Evolutionary conservation across 2,329 filamentous ascomycete species (phyloP).

Genomic region (Rachicladosporium sp.): DNA sequence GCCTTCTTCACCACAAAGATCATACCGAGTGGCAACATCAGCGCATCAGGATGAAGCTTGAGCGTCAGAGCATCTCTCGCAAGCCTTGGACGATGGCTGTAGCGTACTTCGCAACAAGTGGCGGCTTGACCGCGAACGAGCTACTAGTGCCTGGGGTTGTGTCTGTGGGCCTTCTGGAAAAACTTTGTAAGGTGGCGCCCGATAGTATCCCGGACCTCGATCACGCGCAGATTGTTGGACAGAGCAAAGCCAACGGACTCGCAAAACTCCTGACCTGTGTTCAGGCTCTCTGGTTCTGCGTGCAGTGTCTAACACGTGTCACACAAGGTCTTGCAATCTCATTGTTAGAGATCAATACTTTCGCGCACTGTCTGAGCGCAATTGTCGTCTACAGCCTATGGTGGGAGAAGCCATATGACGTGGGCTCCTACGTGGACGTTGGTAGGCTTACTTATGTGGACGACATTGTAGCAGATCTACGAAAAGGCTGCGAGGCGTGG

Average conservation of each 20-base stretch:
- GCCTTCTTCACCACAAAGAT: no score
- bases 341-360: constrained; percentile 14
- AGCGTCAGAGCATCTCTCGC: no score
- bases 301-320: constrained; percentile 11
- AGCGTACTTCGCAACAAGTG: constrained; percentile 1
- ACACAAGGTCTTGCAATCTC: constrained; percentile 8
- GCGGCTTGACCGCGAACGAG: background rate
- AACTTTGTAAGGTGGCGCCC: no score
- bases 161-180: no score
- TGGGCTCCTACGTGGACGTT: constrained; percentile 5
- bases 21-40: no score
- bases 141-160: no score
- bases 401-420: constrained; percentile 15
- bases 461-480: constrained; percentile 9
- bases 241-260: constrained; percentile 10
- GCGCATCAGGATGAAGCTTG: no score
- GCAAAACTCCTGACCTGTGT: constrained; percentile 8
- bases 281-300: constrained; percentile 13
- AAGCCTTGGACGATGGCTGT: constrained; percentile 1
- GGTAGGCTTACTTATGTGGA: constrained; percentile 14
- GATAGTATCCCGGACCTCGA: background rate
- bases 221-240: constrained; percentile 5
- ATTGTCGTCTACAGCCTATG: constrained; percentile 13
- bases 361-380: constrained; percentile 13
- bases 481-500: no score